Percentiles rank a stretch among this genome's conserved stretches.
Evolutionary conservation across 345 rosid genomes (phyloP).

Genomic region (Citrus sp.): DNA sequence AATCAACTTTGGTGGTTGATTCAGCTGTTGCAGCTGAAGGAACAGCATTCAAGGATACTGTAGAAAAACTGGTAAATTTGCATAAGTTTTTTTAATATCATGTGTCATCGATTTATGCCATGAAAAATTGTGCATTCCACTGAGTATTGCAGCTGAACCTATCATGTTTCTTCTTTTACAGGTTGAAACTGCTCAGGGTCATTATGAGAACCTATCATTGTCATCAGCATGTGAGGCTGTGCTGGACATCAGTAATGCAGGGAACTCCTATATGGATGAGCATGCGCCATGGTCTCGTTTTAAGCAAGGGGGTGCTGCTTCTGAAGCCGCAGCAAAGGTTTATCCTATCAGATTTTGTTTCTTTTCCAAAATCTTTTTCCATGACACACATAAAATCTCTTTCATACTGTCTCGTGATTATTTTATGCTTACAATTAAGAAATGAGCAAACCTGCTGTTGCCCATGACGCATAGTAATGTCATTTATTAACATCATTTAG

Average conservation of each 20-base stretch:
- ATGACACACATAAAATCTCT: background rate
- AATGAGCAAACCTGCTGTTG: background rate
- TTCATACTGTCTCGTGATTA: background rate
- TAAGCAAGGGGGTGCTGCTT: conserved; percentile 80
- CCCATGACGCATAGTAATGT: background rate
- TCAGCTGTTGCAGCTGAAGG: conserved; percentile 71
- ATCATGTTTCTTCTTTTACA: conserved; percentile 18
- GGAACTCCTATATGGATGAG: conserved; percentile 80
- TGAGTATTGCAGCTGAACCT: background rate
- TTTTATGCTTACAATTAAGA: background rate
- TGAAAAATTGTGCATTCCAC: background rate
- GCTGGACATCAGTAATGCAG: conserved; percentile 82
- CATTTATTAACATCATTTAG: background rate
- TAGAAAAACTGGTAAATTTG: conserved; percentile 60
- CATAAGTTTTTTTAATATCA: background rate
- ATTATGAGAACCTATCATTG: conserved; percentile 64
- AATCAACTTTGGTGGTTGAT: conserved; percentile 73
- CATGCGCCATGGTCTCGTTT: conserved; percentile 85
- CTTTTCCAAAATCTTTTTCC: background rate
- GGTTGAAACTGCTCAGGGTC: conserved; percentile 63
- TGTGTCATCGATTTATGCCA: background rate
- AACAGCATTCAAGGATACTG: conserved; percentile 53
- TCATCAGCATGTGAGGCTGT: conserved; percentile 87
- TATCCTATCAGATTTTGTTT: background rate
- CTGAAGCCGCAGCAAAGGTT: conserved; percentile 92